Conservation (phyloP, 164 flowering plant species). For the Liriodendron chinense region DNA sequence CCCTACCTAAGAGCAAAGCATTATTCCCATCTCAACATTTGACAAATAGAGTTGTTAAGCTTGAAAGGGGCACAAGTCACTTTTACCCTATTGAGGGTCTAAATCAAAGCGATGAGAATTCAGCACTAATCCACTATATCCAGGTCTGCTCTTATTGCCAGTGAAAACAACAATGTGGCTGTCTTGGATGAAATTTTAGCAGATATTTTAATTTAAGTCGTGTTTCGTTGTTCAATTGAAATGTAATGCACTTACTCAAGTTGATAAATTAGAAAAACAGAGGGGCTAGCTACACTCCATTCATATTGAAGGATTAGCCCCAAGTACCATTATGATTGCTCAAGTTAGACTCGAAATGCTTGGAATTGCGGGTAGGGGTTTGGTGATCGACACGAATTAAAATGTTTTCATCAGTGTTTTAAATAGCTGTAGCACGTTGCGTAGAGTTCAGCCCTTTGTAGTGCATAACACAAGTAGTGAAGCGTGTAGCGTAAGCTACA, state of each 20-base stretch:
- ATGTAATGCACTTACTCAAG: not conserved
- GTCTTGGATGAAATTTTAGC: not conserved
- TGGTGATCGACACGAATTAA: no score
- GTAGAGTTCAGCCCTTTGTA: no score
- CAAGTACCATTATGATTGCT: not conserved
- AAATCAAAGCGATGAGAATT: slow-evolving; percentile 84
- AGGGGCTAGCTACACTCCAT: not conserved
- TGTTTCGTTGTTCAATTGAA: not conserved
- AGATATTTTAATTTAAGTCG: not conserved
- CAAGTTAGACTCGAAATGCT: no score
- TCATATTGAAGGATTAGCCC: not conserved
- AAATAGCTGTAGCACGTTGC: no score
- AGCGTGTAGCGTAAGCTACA: no score
- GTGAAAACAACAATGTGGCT: not conserved
- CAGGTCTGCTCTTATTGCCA: slow-evolving; percentile 51
- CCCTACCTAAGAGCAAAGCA: slow-evolving; percentile 53
- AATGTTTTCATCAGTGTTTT: no score
- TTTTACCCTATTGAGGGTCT: slow-evolving; percentile 62
- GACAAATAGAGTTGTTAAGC: slow-evolving; percentile 76
- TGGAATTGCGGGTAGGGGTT: no score
- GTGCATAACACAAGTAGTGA: no score
- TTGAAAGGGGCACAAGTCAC: slow-evolving; percentile 52
- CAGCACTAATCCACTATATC: slow-evolving; percentile 81
- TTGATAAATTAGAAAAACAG: not conserved
- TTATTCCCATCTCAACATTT: slow-evolving; percentile 77